These are phyloP conservation scores for Dactylellina drechsleri DNA, from an alignment of 2,329 filamentous ascomycete genomes.

Conservation along the genomic window DNA sequence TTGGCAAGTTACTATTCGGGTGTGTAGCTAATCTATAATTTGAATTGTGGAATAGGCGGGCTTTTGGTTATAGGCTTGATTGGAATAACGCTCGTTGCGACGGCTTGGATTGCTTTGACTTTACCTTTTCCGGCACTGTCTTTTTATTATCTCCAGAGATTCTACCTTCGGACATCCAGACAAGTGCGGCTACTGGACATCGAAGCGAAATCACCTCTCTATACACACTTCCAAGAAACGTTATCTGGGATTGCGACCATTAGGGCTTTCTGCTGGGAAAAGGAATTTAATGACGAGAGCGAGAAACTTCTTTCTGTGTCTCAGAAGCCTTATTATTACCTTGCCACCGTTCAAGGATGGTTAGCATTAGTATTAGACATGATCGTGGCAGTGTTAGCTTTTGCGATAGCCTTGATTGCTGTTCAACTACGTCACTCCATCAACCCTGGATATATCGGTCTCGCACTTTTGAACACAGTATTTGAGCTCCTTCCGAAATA, in stretches of 20 bases:
- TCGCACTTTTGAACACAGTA: conserved; percentile 59
- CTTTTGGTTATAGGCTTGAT: conserved; percentile 36
- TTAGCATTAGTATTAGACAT: conserved; percentile 62
- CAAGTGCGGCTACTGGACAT: conserved; percentile 64
- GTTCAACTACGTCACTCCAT: conserved; percentile 60
- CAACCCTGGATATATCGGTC: conserved; percentile 59
- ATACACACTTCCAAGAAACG: conserved; percentile 61
- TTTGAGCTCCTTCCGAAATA: no score
- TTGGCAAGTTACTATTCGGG: background rate
- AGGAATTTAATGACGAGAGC: conserved; percentile 41
- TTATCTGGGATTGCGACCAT: conserved; percentile 55
- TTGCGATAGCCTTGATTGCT: conserved; percentile 61
- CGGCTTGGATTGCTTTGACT: conserved; percentile 57
- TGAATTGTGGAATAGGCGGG: conserved; percentile 3
- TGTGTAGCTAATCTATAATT: background rate
- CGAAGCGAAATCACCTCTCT: conserved; percentile 63
- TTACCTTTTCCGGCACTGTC: conserved; percentile 57
- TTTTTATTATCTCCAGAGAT: conserved; percentile 60
- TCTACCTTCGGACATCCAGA: conserved; percentile 64
- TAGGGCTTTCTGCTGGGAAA: conserved; percentile 55
- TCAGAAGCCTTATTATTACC: conserved; percentile 61
- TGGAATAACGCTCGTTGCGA: conserved; percentile 37
- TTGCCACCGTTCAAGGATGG: conserved; percentile 61
- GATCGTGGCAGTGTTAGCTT: conserved; percentile 61
- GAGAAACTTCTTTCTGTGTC: conserved; percentile 60